These are phyloP conservation scores for Lanmaoa rubissima DNA, from an alignment of 768 basidiomycete genomes.

Conservation along the genomic window DNA sequence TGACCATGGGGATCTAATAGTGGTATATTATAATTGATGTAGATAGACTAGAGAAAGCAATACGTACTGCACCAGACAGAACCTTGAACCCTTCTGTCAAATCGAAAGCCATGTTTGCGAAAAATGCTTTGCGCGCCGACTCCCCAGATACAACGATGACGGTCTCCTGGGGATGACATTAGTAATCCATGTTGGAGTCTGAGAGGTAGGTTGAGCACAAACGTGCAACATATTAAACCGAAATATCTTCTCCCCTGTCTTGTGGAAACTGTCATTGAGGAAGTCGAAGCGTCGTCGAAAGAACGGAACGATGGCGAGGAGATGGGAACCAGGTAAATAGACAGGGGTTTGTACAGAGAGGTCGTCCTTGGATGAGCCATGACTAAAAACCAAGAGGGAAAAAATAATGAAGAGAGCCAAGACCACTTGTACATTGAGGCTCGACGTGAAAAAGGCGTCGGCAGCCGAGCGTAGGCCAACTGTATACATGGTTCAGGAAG, in stretches of 20 bases:
- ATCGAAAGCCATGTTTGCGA: slow-evolving; percentile 67
- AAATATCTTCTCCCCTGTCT: slow-evolving; percentile 62
- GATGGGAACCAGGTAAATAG: slow-evolving; percentile 54
- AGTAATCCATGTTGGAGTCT: slow-evolving; percentile 14
- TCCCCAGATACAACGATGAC: slow-evolving; percentile 79
- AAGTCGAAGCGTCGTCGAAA: slow-evolving; percentile 71
- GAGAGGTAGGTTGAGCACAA: slow-evolving; percentile 30
- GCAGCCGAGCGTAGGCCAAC: slow-evolving; percentile 41
- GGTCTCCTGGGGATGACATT: slow-evolving; percentile 47
- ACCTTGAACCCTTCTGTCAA: slow-evolving; percentile 79
- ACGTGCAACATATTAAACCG: slow-evolving; percentile 70
- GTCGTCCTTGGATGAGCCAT: slow-evolving; percentile 46
- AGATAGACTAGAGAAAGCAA: slow-evolving; percentile 6
- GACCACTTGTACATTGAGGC: slow-evolving; percentile 32
- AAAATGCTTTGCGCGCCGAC: slow-evolving; percentile 64
- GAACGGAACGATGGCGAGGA: slow-evolving; percentile 63
- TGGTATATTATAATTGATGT: slow-evolving; percentile 14
- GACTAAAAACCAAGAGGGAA: slow-evolving; percentile 39
- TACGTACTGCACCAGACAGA: slow-evolving; percentile 71
- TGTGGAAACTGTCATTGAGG: slow-evolving; percentile 66
- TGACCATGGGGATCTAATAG: slow-evolving; percentile 68
- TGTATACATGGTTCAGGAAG: slow-evolving; percentile 38
- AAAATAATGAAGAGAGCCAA: slow-evolving; percentile 34
- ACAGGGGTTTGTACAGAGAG: slow-evolving; percentile 41
- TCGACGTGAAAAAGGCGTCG: slow-evolving; percentile 35